Conservation (phyloP, 106 monocot species). For the Cymbidium sinense region DNA sequence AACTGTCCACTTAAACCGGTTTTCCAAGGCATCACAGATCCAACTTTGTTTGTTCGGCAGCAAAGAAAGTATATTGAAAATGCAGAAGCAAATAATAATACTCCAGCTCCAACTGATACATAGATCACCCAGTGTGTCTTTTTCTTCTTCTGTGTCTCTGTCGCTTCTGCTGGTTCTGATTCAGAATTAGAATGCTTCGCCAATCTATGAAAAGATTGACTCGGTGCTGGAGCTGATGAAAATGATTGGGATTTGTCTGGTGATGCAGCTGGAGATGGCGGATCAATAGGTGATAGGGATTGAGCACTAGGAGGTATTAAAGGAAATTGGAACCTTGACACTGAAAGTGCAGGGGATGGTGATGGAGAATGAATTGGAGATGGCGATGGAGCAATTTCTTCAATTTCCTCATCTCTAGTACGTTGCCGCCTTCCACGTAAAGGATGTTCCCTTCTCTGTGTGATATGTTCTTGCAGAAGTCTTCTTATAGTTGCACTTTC, state of each 20-base stretch:
- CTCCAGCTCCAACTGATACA: constrained; percentile 25
- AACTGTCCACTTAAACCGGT: constrained; percentile 69
- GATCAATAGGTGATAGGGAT: not conserved
- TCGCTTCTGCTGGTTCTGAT: not conserved
- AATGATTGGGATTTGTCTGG: not conserved
- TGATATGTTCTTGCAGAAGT: constrained; percentile 8
- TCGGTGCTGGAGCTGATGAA: not conserved
- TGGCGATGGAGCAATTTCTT: not conserved
- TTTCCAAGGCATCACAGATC: constrained; percentile 65
- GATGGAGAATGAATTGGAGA: not conserved
- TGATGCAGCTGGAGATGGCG: constrained; percentile 10
- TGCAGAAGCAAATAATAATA: constrained; percentile 18
- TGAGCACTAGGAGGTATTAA: not conserved
- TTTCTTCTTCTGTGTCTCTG: constrained; percentile 11
- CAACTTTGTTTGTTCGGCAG: constrained; percentile 31
- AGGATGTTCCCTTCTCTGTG: not conserved
- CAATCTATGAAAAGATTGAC: not conserved
- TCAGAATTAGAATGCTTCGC: not conserved
- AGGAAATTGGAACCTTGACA: not conserved
- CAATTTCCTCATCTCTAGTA: not conserved
- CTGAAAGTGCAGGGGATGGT: not conserved
- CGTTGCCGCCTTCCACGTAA: not conserved
- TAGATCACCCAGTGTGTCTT: constrained; percentile 15
- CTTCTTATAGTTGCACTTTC: constrained; percentile 11
- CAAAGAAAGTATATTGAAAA: constrained; percentile 22